Percentiles rank a stretch among this genome's conserved stretches.
Evolutionary conservation across 148 eudicot genomes (phyloP).

Genomic region (Vaccinium vitisidaea): DNA sequence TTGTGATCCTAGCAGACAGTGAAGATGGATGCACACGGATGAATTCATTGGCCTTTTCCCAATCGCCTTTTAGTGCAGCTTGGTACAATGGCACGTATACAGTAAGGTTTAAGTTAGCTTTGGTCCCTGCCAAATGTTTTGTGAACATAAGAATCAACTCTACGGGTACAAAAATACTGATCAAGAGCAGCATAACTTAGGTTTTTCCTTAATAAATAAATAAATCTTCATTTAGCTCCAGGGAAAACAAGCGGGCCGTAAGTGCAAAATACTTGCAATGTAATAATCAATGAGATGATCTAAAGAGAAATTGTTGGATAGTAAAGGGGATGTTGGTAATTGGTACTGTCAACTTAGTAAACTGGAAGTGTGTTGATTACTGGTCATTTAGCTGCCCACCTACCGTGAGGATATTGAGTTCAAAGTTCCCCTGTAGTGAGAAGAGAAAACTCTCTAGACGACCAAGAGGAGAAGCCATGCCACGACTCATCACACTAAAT

Average conservation of each 20-base stretch:
- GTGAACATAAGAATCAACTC: not conserved
- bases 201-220: not conserved
- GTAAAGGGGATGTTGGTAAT: not conserved
- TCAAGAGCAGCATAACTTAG: not conserved
- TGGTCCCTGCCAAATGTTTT: slow-evolving; percentile 15
- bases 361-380: not conserved
- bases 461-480: not conserved
- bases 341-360: not conserved
- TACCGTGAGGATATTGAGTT: too few relatives aligned
- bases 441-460: too few relatives aligned
- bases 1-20: slow-evolving; percentile 20
- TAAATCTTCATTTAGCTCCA: not conserved
- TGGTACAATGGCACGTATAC: slow-evolving; percentile 16
- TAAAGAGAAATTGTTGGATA: not conserved
- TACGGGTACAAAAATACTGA: not conserved
- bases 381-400: too few relatives aligned
- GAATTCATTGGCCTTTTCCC: slow-evolving; percentile 17
- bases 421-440: too few relatives aligned
- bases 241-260: not conserved
- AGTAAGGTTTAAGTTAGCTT: not conserved
- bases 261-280: not conserved
- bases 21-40: not conserved
- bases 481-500: not conserved
- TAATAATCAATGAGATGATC: not conserved
- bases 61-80: slow-evolving; percentile 27